Evolutionary conservation across 306 rosid genomes (phyloP).

Genomic region (barrel medic (Medicago truncatula)): MtrunA17r5.0-ANR NC_053045.1:46922501-46923000

Average conservation of each 20-base stretch:
- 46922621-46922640: not conserved
- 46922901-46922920: constrained; percentile 56
- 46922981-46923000: constrained; percentile 38
- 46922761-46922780: not conserved
- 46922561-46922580: too few relatives aligned
- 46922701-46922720: too few relatives aligned
- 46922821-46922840: not conserved
- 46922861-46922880: constrained; percentile 62
- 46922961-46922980: constrained; percentile 58
- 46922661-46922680: not conserved
- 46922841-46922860: not conserved
- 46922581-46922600: too few relatives aligned
- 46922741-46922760: too few relatives aligned
- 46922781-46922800: not conserved
- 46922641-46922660: not conserved
- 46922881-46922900: constrained; percentile 64
- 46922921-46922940: constrained; percentile 65
- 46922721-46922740: too few relatives aligned
- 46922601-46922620: too few relatives aligned
- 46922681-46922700: too few relatives aligned
- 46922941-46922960: constrained; percentile 77
- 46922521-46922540: constrained; percentile 1
- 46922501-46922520: not conserved
- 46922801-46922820: not conserved
- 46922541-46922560: too few relatives aligned